Evolutionary conservation across 768 basidiomycete genomes (phyloP), one percentile per base, ranked within the genome.

Genomic region (Panellus pusillus): DNA sequence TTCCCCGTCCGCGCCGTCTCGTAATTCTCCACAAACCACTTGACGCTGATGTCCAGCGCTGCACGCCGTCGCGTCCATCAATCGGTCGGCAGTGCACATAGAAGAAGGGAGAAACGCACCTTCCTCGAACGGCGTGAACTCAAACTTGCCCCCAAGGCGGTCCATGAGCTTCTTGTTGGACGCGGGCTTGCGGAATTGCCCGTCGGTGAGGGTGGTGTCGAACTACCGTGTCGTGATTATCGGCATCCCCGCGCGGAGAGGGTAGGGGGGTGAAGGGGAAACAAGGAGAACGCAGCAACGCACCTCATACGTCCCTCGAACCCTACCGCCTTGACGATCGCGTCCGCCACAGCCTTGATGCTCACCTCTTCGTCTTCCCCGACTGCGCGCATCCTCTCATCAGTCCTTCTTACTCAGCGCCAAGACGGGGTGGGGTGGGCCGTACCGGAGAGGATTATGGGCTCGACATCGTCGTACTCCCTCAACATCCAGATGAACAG

Each of bases 141-240:
- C 65, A 75, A 95, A 97, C 24, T 24, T 24, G 4, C 75, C 84
- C 27, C 87, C 87, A 45, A 94, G 84, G 47, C 90, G 73, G n/a
- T 71, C 72, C 44, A 91, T 66, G 6, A 97, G 75, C 70, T 95
- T 96, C 65, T 81, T 84, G 72, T 98, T 98, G 35, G 92, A 93
- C 15, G 95, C 95, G 0, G 95, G 94, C 73, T 98, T 98, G 61
- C 94, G 86, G 81, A 87, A 95, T 70, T 98, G 95, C 1, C 96
- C 94, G 64, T 98, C 96, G 9, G 94, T 84, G 47, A 83, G 82
- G 20, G 81, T 75, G 31, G 86, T 82, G 70, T 97, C 93, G 69
- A 94, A 97, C 90, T 93, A 46, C 11, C 4, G 47, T 48, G 41
- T 24, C 53, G 17, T 24, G 24, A 24, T 24, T 24, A 24, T 24